Base-by-base conservation (phyloP, 495 filamentous ascomycete genomes). In the Penicillium subrubescens region DNA sequence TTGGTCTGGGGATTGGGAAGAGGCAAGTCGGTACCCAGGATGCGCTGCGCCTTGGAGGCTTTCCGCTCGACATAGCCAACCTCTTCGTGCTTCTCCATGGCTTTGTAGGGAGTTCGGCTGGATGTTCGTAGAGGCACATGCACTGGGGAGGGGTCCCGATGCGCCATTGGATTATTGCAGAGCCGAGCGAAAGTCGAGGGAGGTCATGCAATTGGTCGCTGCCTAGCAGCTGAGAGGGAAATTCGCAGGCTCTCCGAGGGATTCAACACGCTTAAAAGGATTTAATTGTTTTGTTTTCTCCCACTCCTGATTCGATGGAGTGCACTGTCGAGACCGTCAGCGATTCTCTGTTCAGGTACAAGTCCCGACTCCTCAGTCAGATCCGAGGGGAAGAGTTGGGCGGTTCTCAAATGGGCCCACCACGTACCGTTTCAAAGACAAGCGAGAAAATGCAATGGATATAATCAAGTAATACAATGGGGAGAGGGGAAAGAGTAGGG, bases 21-120 rank as follows among this genome's bases (percentile, higher is more conserved):
- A 8, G 74, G 62, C 21, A 77, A 57, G 19, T 77, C 74, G 27
- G 78, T 77, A 4, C 78, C 78, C 31, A 80, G 48, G n/a, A 80
- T 77, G 35, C 73, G 72, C 17, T 79, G 75, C 8, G 78, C 78
- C 59, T 80, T 80, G 31, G 74, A 75, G 4, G 67, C 59, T 41
- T 66, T 73, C 8, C 72, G 69, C 12, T 72, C 69, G 25, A 52
- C 54, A 8, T 65, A 54, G 19, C 48, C 44, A 48, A 53, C 29
- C 17, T 77, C 68, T 21, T 71, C 65, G 37, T 69, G 58, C 31
- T 34, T 69, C 12, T 58, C 65, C 65, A 70, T 73, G 25, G 39
- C 48, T 59, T 37, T 65, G 33, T 46, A 57, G 52, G 54, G 62
- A 46, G 67, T 71, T 15, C 72, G 71, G 48, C 74, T 79, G 23